Evolutionary conservation across 768 basidiomycete genomes (phyloP), one percentile per base, ranked within the genome.

Genomic region (Galerina sulciceps): DNA sequence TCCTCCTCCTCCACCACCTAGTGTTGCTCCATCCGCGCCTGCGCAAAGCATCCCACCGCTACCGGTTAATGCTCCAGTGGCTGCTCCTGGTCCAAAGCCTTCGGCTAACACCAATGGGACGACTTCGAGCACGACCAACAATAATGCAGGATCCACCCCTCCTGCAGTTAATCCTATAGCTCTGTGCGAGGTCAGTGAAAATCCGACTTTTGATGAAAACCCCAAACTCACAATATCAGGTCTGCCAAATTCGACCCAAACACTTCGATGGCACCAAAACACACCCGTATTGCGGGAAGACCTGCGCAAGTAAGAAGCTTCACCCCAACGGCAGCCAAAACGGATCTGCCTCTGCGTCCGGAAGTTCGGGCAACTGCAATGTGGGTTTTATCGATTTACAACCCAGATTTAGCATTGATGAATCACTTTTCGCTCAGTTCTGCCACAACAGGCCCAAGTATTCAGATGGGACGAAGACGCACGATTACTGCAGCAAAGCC

Each of bases 401-500:
- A 11, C 45, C 43, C 43, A 51, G 20, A 36, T 10, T 45, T 47
- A 38, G 17, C 26, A 37, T 43, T 35, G 37, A 53, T 36, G 34
- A n/a, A 23, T 23, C 44, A 40, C 49, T n/a, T 41, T 46, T 31
- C 41, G 36, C 47, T 65, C 63, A 88, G 87, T 80, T 80, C 60
- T 88, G 87, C 70, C 81, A 82, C 58, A 77, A 77, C 58, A 80
- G 84, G 40, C 85, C 87, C 40, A 88, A 86, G 63, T 81, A 82
- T 62, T 76, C 75, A 17, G 87, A 88, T 64, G 83, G 84, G 14
- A 79, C 77, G 9, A 80, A 79, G 51, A 81, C 78, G 1, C 87
- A 88, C 70, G 79, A 84, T 13, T 89, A 80, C 67, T 89, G 87
- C 64, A 74, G 85, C 65, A 88, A 85, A 65, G 79, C 84, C 10